A percentile compares a stretch with the other conserved stretches of the same genome.
These are phyloP conservation scores for Lepidium sativum DNA, from an alignment of 345 rosid genomes.

Conservation along the genomic window DNA sequence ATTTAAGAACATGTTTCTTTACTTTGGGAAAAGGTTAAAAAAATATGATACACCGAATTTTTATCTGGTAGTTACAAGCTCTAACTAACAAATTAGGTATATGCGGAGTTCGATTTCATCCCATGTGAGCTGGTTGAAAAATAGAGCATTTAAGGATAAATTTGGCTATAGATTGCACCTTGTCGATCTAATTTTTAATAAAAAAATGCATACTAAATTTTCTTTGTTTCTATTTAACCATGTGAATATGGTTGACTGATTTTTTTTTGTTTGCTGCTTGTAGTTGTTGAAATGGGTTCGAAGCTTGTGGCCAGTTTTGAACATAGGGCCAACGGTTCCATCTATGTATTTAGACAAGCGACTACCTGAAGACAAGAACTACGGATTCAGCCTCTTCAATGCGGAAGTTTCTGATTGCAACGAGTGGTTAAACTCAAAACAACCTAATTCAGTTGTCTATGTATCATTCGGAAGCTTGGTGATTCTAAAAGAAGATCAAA, in stretches of 20 bases:
- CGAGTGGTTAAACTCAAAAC: constrained; percentile 44
- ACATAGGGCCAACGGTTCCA: constrained; percentile 47
- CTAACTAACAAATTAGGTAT: no score
- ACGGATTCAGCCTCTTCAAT: constrained; percentile 45
- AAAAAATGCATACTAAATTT: not conserved
- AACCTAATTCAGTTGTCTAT: constrained; percentile 39
- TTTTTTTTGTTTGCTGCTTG: not conserved
- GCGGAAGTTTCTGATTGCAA: constrained; percentile 27
- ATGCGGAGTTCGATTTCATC: no score
- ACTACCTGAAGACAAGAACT: constrained; percentile 32
- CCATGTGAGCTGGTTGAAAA: no score
- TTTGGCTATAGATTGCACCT: no score
- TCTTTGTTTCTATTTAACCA: not conserved
- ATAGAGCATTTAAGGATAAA: no score
- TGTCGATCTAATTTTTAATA: no score
- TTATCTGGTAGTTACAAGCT: no score
- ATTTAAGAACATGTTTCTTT: not conserved
- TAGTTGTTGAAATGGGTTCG: constrained; percentile 37
- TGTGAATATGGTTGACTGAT: not conserved
- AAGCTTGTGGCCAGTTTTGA: constrained; percentile 29
- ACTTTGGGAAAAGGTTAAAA: no score
- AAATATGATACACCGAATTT: no score
- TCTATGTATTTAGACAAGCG: constrained; percentile 42
- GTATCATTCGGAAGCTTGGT: constrained; percentile 58
- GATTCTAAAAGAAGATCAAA: constrained; percentile 33